A percentile compares a stretch with the other conserved stretches of the same genome.
Conservation (phyloP, 805 yeast genomes). For the Pichia rugopelliculosa region DNA sequence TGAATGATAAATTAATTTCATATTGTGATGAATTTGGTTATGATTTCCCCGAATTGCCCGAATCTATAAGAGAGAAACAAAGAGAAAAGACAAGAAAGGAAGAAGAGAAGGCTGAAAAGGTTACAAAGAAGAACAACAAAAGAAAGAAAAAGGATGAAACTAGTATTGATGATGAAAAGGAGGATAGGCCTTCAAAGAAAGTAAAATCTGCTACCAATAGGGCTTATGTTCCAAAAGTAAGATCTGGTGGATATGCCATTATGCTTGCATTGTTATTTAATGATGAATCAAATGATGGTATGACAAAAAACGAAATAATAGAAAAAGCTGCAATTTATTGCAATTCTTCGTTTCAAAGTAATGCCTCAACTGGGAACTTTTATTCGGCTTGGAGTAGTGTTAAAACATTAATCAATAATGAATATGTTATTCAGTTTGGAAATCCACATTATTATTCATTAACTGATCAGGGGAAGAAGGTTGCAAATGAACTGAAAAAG, state of each 20-base stretch:
- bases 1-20: conserved; percentile 38
- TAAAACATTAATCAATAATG: conserved; percentile 54
- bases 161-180: background rate
- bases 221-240: conserved; percentile 60
- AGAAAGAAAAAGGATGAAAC: background rate
- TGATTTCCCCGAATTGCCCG: conserved; percentile 32
- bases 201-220: conserved; percentile 15
- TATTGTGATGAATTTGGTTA: conserved; percentile 54
- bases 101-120: conserved; percentile 4
- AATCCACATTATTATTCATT: conserved; percentile 54
- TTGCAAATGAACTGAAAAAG: conserved; percentile 50
- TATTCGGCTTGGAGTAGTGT: conserved; percentile 73
- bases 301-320: conserved; percentile 55
- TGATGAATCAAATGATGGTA: conserved; percentile 46
- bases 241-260: conserved; percentile 85
- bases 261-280: conserved; percentile 47
- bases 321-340: conserved; percentile 47
- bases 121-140: background rate
- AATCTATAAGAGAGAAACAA: background rate
- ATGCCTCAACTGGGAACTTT: conserved; percentile 53
- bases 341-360: conserved; percentile 47
- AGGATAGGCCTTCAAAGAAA: background rate
- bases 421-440: conserved; percentile 48
- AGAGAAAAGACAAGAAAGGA: conserved; percentile 1
- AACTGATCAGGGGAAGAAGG: conserved; percentile 59